A percentile compares a stretch with the other conserved stretches of the same genome.
Evolutionary conservation across 2,329 filamentous ascomycete genomes (phyloP).

Genomic region (Fusarium napiforme): DNA sequence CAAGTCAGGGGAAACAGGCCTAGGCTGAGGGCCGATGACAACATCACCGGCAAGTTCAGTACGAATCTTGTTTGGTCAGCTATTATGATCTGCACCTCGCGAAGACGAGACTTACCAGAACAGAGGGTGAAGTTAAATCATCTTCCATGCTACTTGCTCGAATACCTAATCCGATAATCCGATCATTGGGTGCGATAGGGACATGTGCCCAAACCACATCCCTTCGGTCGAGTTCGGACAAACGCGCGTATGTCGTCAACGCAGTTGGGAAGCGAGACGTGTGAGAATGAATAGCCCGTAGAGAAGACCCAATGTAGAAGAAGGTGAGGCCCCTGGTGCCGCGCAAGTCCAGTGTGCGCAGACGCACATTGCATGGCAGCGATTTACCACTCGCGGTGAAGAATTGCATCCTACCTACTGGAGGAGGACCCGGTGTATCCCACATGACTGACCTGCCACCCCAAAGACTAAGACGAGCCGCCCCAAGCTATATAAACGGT

Average conservation of each 20-base stretch:
- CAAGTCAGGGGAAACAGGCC: background rate
- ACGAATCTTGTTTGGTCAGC: background rate
- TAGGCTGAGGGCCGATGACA: background rate
- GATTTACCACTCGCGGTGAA: background rate
- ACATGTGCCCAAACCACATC: background rate
- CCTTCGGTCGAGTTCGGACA: background rate
- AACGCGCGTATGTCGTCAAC: background rate
- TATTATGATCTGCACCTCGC: background rate
- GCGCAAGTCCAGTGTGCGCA: background rate
- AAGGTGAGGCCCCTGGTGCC: background rate
- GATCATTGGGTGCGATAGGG: background rate
- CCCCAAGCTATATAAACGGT: background rate
- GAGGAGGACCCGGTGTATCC: background rate
- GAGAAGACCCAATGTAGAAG: background rate
- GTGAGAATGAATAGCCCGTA: background rate
- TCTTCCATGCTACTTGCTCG: background rate
- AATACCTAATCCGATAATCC: background rate
- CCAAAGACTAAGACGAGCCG: background rate
- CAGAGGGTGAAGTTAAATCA: background rate
- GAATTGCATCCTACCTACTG: background rate
- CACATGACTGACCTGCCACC: background rate
- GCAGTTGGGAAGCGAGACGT: background rate
- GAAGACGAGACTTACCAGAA: background rate
- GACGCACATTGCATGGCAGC: background rate
- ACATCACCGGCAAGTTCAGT: background rate